phyloP scores from a whole-genome alignment of 768 basidiomycete species.

The Russula abietina region DNA sequence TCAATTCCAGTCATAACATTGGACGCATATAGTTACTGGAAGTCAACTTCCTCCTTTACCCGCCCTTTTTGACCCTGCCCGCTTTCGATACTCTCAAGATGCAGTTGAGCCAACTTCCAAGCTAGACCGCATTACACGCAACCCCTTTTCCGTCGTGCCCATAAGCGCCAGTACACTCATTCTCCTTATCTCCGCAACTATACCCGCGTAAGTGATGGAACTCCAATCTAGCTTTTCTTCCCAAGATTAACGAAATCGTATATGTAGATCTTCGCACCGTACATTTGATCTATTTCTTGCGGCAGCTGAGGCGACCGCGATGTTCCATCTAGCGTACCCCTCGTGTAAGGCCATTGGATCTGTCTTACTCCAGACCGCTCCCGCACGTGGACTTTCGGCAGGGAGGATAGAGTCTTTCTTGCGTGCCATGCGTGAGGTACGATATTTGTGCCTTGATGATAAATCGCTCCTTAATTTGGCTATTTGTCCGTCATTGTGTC shows the following conservation, averaged over 20 bases:
- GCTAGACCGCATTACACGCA: constrained; percentile 39
- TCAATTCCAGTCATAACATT: not conserved
- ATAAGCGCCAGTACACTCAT: constrained; percentile 52
- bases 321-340: constrained; percentile 78
- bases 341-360: constrained; percentile 80
- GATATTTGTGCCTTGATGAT: not conserved
- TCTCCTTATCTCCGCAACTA: constrained; percentile 44
- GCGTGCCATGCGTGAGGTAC: constrained; percentile 74
- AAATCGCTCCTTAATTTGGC: not conserved
- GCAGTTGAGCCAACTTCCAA: constrained; percentile 18
- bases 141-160: constrained; percentile 70
- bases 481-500: not conserved
- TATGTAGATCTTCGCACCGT: constrained; percentile 48
- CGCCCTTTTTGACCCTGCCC: constrained; percentile 43
- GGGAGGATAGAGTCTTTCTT: constrained; percentile 79
- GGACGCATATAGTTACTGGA: constrained; percentile 43
- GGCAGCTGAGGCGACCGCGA: constrained; percentile 64
- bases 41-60: constrained; percentile 54
- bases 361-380: constrained; percentile 86
- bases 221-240: not conserved
- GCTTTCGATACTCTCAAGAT: constrained; percentile 32
- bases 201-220: constrained; percentile 43
- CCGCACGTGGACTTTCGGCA: constrained; percentile 49
- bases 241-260: not conserved
- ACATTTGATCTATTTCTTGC: constrained; percentile 84